phyloP scores from a whole-genome alignment of 257 asterid species.

The Oldenlandia corymbosa region DNA sequence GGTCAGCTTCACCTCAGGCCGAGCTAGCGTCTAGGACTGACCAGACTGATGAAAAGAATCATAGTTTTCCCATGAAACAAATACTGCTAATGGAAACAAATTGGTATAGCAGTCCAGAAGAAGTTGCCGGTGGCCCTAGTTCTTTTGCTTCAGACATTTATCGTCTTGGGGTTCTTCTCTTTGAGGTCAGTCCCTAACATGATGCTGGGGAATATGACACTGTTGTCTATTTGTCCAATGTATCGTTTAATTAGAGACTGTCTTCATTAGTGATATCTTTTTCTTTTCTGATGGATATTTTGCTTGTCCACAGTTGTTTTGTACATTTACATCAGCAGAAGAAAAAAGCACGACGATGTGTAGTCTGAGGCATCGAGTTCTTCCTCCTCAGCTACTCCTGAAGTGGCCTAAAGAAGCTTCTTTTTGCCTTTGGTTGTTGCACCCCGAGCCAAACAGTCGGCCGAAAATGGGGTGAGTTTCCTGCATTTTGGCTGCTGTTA shows the following conservation, averaged over 20 bases:
- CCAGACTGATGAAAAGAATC: conserved; percentile 46
- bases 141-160: conserved; percentile 79
- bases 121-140: conserved; percentile 44
- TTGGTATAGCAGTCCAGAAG: conserved; percentile 87
- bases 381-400: conserved; percentile 88
- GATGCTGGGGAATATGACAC: too few species aligned
- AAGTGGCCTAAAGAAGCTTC: conserved; percentile 99
- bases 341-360: conserved; percentile 76
- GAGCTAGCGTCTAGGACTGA: conserved; percentile 27
- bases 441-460: conserved; percentile 80
- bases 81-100: conserved; percentile 70
- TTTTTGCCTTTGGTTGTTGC: conserved; percentile 92
- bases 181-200: conserved; percentile 53
- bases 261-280: not conserved
- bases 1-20: conserved; percentile 34
- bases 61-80: conserved; percentile 77
- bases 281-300: conserved; percentile 14
- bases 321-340: conserved; percentile 57
- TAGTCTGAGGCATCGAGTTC: conserved; percentile 80
- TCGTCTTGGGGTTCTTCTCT: conserved; percentile 88
- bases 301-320: conserved; percentile 61
- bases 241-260: not conserved
- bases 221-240: not conserved
- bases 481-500: conserved; percentile 3
- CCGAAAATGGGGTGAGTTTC: conserved; percentile 67